phyloP scores from a whole-genome alignment of 306 rosid genomes.

The Macrotyloma uniflorum region DNA sequence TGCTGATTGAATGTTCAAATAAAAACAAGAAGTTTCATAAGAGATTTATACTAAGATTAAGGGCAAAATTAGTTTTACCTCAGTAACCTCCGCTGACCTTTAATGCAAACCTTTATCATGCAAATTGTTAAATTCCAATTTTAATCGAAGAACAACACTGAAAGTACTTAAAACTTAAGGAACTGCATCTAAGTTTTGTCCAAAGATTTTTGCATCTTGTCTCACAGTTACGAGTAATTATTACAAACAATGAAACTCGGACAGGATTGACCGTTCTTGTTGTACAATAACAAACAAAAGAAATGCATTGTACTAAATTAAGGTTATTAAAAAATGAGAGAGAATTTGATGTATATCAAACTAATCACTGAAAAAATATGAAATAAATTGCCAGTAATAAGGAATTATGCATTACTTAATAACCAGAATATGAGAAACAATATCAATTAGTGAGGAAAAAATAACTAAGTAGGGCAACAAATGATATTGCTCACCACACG shows the following conservation, averaged over 20 bases:
- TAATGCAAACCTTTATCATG: background rate
- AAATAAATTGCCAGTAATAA: background rate
- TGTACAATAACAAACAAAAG: constrained; percentile 16
- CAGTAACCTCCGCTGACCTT: background rate
- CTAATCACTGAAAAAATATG: background rate
- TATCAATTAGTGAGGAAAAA: background rate
- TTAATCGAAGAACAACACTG: background rate
- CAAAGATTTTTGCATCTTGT: background rate
- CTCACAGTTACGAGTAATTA: background rate
- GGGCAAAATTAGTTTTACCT: background rate
- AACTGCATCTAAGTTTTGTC: background rate
- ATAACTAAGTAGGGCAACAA: background rate
- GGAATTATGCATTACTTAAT: background rate
- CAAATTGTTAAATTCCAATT: background rate
- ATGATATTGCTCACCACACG: constrained; percentile 61
- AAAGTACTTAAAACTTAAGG: background rate
- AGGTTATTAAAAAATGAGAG: background rate
- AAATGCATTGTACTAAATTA: background rate
- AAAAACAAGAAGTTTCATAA: constrained; percentile 13
- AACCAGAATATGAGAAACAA: too few relatives aligned
- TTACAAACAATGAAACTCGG: background rate
- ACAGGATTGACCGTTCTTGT: background rate
- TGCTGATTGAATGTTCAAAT: background rate
- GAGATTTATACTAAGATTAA: too few relatives aligned
- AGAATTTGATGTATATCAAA: background rate